Conservation (phyloP, 768 basidiomycete genomes). For the Coprinopsis sp. region DNA sequence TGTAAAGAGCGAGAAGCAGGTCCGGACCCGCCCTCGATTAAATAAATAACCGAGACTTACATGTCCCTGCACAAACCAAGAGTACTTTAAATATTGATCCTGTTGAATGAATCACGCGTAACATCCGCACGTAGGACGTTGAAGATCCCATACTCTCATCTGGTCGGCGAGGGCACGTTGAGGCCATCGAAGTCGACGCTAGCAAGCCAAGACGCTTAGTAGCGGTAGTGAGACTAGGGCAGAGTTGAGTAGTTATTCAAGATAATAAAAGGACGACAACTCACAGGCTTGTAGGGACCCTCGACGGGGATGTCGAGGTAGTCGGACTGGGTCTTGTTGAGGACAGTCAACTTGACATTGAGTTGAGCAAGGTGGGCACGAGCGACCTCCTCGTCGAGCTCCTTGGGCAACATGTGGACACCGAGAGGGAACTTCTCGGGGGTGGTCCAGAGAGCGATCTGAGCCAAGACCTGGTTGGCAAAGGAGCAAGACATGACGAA, state of each 20-base stretch:
- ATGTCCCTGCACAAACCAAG: slow-evolving; percentile 38
- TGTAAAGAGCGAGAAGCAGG: not conserved
- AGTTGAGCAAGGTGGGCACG: slow-evolving; percentile 90
- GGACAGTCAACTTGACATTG: slow-evolving; percentile 88
- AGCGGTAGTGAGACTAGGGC: slow-evolving; percentile 40
- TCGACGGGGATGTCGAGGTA: slow-evolving; percentile 88
- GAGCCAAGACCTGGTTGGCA: slow-evolving; percentile 96
- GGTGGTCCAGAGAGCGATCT: slow-evolving; percentile 96
- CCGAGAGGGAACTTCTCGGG: slow-evolving; percentile 91
- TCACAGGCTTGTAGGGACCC: slow-evolving; percentile 61
- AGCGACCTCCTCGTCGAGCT: slow-evolving; percentile 98
- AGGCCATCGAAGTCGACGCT: slow-evolving; percentile 53
- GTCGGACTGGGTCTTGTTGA: slow-evolving; percentile 67
- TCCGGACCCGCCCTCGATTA: slow-evolving; percentile 16
- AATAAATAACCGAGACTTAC: slow-evolving; percentile 22
- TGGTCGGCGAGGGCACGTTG: slow-evolving; percentile 69
- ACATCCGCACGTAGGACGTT: slow-evolving; percentile 57
- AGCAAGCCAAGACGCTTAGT: slow-evolving; percentile 31
- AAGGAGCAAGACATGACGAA: slow-evolving; percentile 99
- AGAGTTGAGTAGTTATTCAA: slow-evolving; percentile 1
- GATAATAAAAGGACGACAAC: slow-evolving; percentile 12
- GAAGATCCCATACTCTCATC: slow-evolving; percentile 60
- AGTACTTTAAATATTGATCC: slow-evolving; percentile 40
- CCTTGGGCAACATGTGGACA: slow-evolving; percentile 98
- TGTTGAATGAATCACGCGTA: slow-evolving; percentile 45